Percentiles rank a stretch among this genome's conserved stretches.
Conservation (phyloP, 2,329 filamentous ascomycete species). For the Fusarium chlamydosporum region DNA sequence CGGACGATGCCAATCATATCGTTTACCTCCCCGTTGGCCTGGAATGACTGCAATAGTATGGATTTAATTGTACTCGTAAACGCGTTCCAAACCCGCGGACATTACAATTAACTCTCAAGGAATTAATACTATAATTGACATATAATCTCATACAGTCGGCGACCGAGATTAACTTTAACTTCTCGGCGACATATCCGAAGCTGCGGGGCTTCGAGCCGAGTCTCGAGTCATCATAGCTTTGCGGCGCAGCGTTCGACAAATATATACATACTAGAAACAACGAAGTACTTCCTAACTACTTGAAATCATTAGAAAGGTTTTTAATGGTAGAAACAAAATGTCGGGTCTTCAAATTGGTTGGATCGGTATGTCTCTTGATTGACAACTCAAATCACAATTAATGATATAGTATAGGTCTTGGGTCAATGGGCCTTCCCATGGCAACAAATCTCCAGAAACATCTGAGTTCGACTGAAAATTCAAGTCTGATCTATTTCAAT, state of each 20-base stretch:
- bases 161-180: not conserved
- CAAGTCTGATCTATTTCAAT: slow-evolving; percentile 60
- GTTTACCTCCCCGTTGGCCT: too few relatives aligned
- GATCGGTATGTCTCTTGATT: slow-evolving; percentile 13
- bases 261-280: too few relatives aligned
- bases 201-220: not conserved
- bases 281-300: not conserved
- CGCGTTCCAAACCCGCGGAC: too few relatives aligned
- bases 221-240: not conserved
- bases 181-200: slow-evolving; percentile 10
- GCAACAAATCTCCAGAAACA: slow-evolving; percentile 64
- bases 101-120: too few relatives aligned
- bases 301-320: not conserved
- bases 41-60: too few relatives aligned
- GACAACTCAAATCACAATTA: rapidly evolving
- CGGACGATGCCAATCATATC: too few relatives aligned
- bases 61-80: too few relatives aligned
- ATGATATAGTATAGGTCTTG: slow-evolving; percentile 56
- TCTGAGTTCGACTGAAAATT: slow-evolving; percentile 42
- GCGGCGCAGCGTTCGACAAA: not conserved
- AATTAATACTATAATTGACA: not conserved
- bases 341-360: slow-evolving; percentile 25
- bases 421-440: slow-evolving; percentile 67
- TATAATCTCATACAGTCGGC: not conserved
- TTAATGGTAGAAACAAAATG: slow-evolving; percentile 3